phyloP scores from a whole-genome alignment of 2,329 filamentous ascomycete species.

The Xylaria sp. region DNA sequence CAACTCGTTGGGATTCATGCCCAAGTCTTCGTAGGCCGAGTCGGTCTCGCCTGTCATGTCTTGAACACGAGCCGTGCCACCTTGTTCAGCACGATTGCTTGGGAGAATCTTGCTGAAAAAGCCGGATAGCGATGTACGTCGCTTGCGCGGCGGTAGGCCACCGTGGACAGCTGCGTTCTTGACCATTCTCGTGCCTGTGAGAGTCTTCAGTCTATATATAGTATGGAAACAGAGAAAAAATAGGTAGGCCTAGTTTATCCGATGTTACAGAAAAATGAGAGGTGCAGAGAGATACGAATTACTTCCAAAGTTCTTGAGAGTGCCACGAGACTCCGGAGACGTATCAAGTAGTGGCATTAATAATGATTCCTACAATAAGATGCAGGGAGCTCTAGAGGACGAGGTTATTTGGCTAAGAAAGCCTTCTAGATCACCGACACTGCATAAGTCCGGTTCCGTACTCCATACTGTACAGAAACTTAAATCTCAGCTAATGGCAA shows the following conservation, averaged over 20 bases:
- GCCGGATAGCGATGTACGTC: constrained; percentile 50
- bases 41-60: constrained; percentile 39
- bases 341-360: neutral
- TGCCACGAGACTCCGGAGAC: neutral
- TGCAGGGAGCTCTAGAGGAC: neutral
- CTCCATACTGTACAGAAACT: neutral
- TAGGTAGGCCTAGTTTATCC: constrained; percentile 20
- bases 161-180: constrained; percentile 25
- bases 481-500: neutral
- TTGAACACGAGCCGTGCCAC: constrained; percentile 57
- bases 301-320: neutral
- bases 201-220: neutral
- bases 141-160: constrained; percentile 33
- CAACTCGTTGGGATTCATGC: constrained; percentile 43
- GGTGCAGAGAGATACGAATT: constrained; percentile 23
- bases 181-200: constrained; percentile 31
- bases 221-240: constrained; percentile 17
- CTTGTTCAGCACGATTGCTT: constrained; percentile 60
- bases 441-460: neutral
- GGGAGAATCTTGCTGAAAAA: constrained; percentile 61
- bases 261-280: constrained; percentile 25
- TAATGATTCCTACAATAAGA: neutral
- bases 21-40: constrained; percentile 40
- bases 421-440: neutral
- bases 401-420: neutral